Conservation (phyloP, 495 filamentous ascomycete genomes). For the Hypoxylon perforatum region DNA sequence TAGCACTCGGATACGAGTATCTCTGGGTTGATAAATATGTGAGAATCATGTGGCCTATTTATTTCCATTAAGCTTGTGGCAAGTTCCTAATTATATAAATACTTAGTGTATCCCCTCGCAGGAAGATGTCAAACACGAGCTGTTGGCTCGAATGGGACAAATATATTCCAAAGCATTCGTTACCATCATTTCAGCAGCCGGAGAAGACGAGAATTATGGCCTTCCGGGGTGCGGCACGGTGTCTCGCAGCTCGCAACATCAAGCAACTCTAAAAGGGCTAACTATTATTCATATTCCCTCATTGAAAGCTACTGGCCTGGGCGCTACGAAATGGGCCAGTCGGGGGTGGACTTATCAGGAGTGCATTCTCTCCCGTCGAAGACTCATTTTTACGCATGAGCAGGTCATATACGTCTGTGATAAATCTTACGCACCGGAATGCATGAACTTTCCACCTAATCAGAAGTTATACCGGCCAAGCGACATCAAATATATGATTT, state of each 20-base stretch:
- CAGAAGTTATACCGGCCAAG: too few species aligned
- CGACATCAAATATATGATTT: too few species aligned
- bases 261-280: neutral
- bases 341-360: too few species aligned
- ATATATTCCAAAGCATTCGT: neutral
- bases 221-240: neutral
- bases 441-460: neutral
- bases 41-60: too few species aligned
- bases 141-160: neutral
- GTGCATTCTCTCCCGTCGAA: neutral
- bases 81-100: neutral
- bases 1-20: neutral
- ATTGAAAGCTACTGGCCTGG: neutral
- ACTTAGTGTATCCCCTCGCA: neutral
- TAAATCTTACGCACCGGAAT: neutral
- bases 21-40: neutral
- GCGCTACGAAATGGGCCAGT: neutral
- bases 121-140: neutral
- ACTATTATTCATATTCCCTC: neutral
- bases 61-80: neutral
- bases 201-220: neutral
- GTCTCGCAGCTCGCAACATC: neutral
- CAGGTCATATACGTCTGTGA: neutral
- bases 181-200: neutral
- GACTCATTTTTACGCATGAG: neutral